phyloP scores from a whole-genome alignment of 805 yeast genomes.

The Priceomyces fermenticarens region DNA sequence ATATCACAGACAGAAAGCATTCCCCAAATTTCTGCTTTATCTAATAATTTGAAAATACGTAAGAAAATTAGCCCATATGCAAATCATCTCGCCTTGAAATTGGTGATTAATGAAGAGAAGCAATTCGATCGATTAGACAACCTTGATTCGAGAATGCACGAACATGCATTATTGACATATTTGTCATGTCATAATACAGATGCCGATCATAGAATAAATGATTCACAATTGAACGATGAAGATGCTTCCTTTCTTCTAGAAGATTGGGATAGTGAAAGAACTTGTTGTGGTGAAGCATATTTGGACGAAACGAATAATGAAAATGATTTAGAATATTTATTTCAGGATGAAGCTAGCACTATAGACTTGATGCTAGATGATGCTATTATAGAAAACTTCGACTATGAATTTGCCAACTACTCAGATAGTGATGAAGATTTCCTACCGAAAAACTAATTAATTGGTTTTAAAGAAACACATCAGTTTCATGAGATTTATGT shows the following conservation, averaged over 20 bases:
- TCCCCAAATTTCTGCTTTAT: conserved; percentile 1
- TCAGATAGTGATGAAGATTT: conserved; percentile 1
- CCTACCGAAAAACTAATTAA: background rate
- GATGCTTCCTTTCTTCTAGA: conserved; percentile 4
- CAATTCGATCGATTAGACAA: conserved; percentile 12
- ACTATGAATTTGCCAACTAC: conserved; percentile 8
- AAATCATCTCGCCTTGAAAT: background rate
- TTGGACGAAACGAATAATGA: background rate
- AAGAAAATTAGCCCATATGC: background rate
- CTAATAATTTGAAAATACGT: background rate
- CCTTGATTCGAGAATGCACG: conserved; percentile 13
- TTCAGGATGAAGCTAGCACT: conserved; percentile 6
- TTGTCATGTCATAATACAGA: conserved; percentile 10
- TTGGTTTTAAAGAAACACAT: background rate
- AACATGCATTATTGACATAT: conserved; percentile 16
- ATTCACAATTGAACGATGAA: conserved; percentile 8
- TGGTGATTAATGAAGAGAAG: conserved; percentile 2
- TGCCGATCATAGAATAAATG: conserved; percentile 4
- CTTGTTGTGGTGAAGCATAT: background rate
- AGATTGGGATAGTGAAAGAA: conserved; percentile 3
- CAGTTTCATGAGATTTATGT: background rate
- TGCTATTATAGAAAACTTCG: conserved; percentile 3
- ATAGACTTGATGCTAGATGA: conserved; percentile 5
- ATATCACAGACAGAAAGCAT: background rate
- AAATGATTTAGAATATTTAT: conserved; percentile 4